Conservation (phyloP, 306 rosid genomes). For the Begonia peltatifolia region DNA sequence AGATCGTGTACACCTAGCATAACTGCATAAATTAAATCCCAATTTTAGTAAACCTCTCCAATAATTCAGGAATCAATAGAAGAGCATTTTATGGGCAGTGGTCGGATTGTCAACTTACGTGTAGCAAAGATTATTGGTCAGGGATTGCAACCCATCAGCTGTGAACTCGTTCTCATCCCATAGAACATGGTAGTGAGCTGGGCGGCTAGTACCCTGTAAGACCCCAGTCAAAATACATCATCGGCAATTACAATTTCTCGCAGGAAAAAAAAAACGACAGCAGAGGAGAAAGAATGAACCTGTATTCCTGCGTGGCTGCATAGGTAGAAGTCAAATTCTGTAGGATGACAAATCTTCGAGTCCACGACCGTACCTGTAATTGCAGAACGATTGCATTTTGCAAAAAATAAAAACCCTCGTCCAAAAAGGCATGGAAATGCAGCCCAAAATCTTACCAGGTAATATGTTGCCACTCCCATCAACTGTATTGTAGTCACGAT, state of each 20-base stretch:
- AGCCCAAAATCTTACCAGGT: conserved; percentile 38
- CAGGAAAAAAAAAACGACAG: neutral
- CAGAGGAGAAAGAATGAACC: conserved; percentile 22
- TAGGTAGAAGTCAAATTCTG: conserved; percentile 84
- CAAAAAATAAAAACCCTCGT: neutral
- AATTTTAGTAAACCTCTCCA: too few species aligned
- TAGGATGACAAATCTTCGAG: conserved; percentile 92
- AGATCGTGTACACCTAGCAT: conserved; percentile 90
- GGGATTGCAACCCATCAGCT: conserved; percentile 70
- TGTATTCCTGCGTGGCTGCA: conserved; percentile 97
- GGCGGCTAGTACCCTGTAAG: conserved; percentile 92
- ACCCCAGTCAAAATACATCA: neutral
- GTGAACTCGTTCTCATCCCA: conserved; percentile 97
- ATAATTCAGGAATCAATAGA: too few species aligned
- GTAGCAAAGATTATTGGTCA: conserved; percentile 85
- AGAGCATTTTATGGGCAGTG: too few species aligned
- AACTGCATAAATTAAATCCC: conserved; percentile 25
- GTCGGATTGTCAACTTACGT: conserved; percentile 38
- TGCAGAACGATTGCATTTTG: neutral
- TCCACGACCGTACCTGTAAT: conserved; percentile 82
- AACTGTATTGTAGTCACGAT: conserved; percentile 39
- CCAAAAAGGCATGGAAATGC: neutral
- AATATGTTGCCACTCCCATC: conserved; percentile 90
- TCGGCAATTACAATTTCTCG: neutral
- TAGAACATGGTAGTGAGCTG: conserved; percentile 88